Base-by-base conservation (phyloP, 2,329 filamentous ascomycete species). In the Aaosphaeria pasadenensis region DNA sequence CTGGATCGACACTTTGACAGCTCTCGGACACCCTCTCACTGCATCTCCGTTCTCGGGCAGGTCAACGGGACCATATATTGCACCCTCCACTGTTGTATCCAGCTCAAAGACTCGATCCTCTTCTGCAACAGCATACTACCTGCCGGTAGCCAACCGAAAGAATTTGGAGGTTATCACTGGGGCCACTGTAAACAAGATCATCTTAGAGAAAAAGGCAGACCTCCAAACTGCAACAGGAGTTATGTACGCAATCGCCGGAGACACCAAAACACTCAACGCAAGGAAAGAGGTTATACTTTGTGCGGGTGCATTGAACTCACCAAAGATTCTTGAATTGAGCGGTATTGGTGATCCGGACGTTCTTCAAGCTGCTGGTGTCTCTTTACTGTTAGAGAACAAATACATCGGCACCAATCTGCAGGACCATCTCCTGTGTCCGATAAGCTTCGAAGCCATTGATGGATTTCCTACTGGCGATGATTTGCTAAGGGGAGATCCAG, bases 251-350 rank as follows among this genome's bases (percentile, higher is more conserved):
- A 51, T 30, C 32, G 42, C 46, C 11, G 45, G 55, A 29, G n/a
- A 43, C 5, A 36, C 1, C 7, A 39, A 28, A 11, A 30, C 30
- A 38, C 29, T 48, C 28, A 4, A 17, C 6, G 43, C 53, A 40
- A 44, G 46, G 24, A 44, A 46, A 45, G 83, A 86, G 56, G 74
- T 85, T 7, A 74, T 86, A 33, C 56, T 87, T 1, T 79, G 78
- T 1, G 83, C 83, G 1, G 76, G 72, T 28, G 41, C 44, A 11
- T 68, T 85, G 30, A 73, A 81, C 50, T 81, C 81, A 0, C 83
- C 84, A 0, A 79, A 84, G 59, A 61, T 86, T 4, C 71, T 86
- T 1, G 82, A 86, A 54, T 67, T 84, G 1, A 84, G 80, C 0
- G 82, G 83, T 0, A 75, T 86, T 32, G 83, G 83, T 3, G 5